Percentiles rank a stretch among this genome's conserved stretches.
Conservation (phyloP, 2,329 filamentous ascomycete species). For the Pseudogymnoascus sp. region DNA sequence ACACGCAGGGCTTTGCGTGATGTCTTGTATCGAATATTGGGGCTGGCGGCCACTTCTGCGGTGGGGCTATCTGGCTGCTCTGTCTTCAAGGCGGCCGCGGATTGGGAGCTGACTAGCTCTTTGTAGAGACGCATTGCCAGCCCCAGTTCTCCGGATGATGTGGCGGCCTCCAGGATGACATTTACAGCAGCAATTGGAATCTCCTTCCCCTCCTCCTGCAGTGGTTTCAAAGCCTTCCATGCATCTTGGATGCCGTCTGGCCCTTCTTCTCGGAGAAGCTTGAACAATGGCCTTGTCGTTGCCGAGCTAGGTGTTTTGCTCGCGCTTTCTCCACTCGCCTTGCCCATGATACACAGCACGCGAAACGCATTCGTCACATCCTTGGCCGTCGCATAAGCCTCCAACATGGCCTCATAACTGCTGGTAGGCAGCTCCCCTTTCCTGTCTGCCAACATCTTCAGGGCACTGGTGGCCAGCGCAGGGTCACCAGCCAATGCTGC, state of each 20-base stretch:
- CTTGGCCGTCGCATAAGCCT: constrained; percentile 52
- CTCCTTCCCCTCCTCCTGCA: constrained; percentile 39
- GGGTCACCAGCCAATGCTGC: constrained; percentile 62
- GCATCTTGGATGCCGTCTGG: constrained; percentile 39
- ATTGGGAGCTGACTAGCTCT: constrained; percentile 38
- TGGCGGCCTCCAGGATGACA: constrained; percentile 28
- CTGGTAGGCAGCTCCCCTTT: constrained; percentile 49
- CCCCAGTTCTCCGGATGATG: constrained; percentile 33
- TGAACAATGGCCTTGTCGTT: constrained; percentile 56
- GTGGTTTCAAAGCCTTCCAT: constrained; percentile 45
- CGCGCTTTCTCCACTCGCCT: constrained; percentile 42
- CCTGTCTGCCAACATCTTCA: constrained; percentile 54
- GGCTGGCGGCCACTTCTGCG: not conserved
- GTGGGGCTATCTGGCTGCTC: too few relatives aligned
- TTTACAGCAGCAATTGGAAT: constrained; percentile 45
- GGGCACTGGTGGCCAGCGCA: constrained; percentile 59
- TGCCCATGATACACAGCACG: constrained; percentile 64
- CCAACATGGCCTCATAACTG: constrained; percentile 74
- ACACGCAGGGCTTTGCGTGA: not conserved
- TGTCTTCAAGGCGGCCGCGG: constrained; percentile 20
- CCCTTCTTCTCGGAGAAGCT: constrained; percentile 41
- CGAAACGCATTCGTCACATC: constrained; percentile 60
- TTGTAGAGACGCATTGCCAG: constrained; percentile 53
- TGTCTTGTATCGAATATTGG: not conserved
- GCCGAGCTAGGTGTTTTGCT: constrained; percentile 36